A percentile compares a stretch with the other conserved stretches of the same genome.
phyloP scores from a whole-genome alignment of 1,284 basidiomycete species.

The Puccinia coronata region DNA sequence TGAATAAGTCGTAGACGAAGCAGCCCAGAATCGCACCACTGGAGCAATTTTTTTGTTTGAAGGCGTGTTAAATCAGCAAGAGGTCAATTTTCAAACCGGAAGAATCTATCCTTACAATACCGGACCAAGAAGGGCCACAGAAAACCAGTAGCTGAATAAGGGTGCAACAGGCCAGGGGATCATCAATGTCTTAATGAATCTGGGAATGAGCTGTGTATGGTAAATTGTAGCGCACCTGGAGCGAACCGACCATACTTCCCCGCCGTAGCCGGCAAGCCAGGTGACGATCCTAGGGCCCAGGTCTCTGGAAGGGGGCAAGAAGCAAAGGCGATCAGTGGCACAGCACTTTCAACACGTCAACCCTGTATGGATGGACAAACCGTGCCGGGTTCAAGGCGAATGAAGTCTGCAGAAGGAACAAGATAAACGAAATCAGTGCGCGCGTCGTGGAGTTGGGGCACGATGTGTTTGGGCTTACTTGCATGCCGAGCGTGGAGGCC shows the following conservation, averaged over 20 bases:
- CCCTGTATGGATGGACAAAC: slow-evolving; percentile 19
- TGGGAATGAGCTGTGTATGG: neutral
- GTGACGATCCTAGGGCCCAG: slow-evolving; percentile 47
- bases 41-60: neutral
- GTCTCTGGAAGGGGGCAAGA: slow-evolving; percentile 17
- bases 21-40: slow-evolving; percentile 50
- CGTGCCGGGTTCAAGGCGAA: slow-evolving; percentile 49
- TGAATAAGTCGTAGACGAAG: slow-evolving; percentile 47
- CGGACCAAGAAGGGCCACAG: slow-evolving; percentile 37
- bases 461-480: slow-evolving; percentile 17
- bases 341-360: neutral
- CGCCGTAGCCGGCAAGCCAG: slow-evolving; percentile 46
- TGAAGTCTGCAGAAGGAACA: slow-evolving; percentile 39
- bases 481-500: slow-evolving; percentile 45
- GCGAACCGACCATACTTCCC: slow-evolving; percentile 42
- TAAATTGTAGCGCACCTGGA: slow-evolving; percentile 2
- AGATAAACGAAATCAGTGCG: neutral
- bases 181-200: neutral
- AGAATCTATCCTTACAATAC: slow-evolving; percentile 16
- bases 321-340: neutral
- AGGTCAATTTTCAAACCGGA: neutral
- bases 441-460: neutral
- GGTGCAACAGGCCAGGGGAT: neutral
- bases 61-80: neutral
- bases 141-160: slow-evolving; percentile 41